Evolutionary conservation across 2,329 filamentous ascomycete genomes (phyloP), one percentile per base, ranked within the genome.

Genomic region (Colletotrichum sidae): DNA sequence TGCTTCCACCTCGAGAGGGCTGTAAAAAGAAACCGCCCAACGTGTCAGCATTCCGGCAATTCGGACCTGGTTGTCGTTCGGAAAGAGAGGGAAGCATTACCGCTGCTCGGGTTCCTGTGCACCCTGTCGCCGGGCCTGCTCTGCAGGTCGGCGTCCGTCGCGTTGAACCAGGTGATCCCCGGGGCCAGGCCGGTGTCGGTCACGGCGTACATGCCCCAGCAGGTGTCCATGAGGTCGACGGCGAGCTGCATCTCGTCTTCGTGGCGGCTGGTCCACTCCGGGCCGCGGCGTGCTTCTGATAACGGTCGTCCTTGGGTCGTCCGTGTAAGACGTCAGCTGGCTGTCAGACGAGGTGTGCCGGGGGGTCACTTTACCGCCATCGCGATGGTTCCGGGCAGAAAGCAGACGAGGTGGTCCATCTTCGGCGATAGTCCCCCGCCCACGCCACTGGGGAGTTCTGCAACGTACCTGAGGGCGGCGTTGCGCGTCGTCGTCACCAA

Each of bases 351-450:
- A 25, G 25, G 25, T 25, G 4, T 25, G 25, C 25, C 25, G 15
- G 25, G 25, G 25, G 25, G 25, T 25, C 25, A 25, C 3, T 47
- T 54, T 34, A 54, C 49, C 13, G 88, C 94, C 2, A 99, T 85
- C 0, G 95, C 95, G 71, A 98, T 97, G 5, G 95, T 97, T 8
- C 96, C 96, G 0, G 95, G 94, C 87, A 97, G 90, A 83, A 98
- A 99, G 80, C 96, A 98, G 39, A 97, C 94, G 5, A 98, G 84
- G 73, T 99, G 96, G 74, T 98, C 96, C 94, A 99, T 97, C 79
- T 98, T 98, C 33, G 94, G 91, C 12, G 87, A 89, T 15, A 97
- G 77, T 0, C 80, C 71, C 4, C 84, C 83, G 35, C 84, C 75
- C 6, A 99, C 79, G 6, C 96, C 96, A 49, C 83, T 82, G 0